A percentile compares a stretch with the other conserved stretches of the same genome.
phyloP scores from a whole-genome alignment of 2,329 filamentous ascomycete genomes.

The Colletotrichum euphorbiae region DNA sequence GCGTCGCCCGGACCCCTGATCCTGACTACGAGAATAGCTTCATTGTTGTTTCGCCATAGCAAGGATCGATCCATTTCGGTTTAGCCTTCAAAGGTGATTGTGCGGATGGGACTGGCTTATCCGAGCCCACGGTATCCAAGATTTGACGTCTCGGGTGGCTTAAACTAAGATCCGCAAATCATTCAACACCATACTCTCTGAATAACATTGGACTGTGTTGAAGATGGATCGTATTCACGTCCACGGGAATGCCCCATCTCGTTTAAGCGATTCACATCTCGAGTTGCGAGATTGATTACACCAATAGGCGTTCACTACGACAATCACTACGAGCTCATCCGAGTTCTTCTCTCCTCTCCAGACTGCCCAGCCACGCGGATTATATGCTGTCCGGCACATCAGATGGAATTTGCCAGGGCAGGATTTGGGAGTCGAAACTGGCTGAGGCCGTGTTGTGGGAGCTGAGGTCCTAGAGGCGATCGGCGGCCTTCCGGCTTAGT shows the following conservation, averaged over 20 bases:
- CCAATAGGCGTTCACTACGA: neutral
- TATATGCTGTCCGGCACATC: conserved; percentile 5
- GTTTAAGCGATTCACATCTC: neutral
- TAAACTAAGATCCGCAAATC: conserved; percentile 13
- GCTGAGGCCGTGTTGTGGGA: conserved; percentile 19
- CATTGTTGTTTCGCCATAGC: neutral
- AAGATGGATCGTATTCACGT: neutral
- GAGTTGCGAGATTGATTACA: neutral
- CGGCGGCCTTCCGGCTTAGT: neutral
- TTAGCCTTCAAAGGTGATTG: neutral
- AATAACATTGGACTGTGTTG: too few species aligned
- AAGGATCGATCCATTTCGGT: neutral
- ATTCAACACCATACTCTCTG: neutral
- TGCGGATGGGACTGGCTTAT: neutral
- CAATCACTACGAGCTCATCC: neutral
- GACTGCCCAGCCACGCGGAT: conserved; percentile 25
- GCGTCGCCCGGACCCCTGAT: neutral
- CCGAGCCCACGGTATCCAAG: neutral
- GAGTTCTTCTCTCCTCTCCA: neutral
- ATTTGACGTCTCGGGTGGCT: neutral
- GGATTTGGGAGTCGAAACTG: conserved; percentile 18
- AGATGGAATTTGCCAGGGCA: conserved; percentile 20
- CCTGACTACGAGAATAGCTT: neutral
- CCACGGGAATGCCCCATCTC: neutral
- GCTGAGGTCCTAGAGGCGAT: conserved; percentile 6